Base-by-base conservation (phyloP, 805 yeast genomes). In the Wickerhamomyces chaumierensis region DNA sequence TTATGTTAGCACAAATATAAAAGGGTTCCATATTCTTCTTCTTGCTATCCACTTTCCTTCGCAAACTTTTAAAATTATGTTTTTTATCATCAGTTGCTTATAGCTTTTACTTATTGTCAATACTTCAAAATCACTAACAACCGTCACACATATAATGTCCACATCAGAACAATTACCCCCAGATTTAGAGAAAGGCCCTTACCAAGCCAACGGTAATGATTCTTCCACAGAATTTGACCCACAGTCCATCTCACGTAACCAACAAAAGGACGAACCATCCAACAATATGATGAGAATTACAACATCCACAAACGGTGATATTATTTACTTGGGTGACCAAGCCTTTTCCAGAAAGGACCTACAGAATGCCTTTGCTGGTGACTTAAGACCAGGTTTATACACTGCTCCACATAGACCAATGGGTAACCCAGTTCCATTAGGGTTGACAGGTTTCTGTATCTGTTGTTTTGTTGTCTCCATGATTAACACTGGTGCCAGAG, bases 391-490 rank as follows among this genome's bases (percentile, higher is more conserved):
- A 14, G 67, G 63, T 40, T 55, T 61, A 41, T 69, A 73, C 42
- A 60, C 65, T 17, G 57, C 63, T 40, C 67, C 78, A 5, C 52
- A 57, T 36, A 68, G 75, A 49, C 67, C 68, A 43, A 66, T 71
- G 61, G 88, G 80, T 41, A 81, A 81, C 50, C 88, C 90, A 19
- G 82, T 81, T 35, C 88, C 88, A 18, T 61, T 81, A 44, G 90
- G 88, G 14, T 62, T 81, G 42, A 71, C 77, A 21, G 83, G 81
- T 19, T 81, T 81, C 58, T 83, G 85, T 14, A 53, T 61, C 37
- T 63, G 64, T 18, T 56, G 62, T 34, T 73, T 81, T 55, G 81
- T 78, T 21, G 65, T 81, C 32, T 74, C 83, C 3, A 52, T 81
- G 48, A 63, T 73, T 40, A 80, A 80, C 53, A 69, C 73, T 25